phyloP scores from a whole-genome alignment of 2,329 filamentous ascomycete genomes.

The Amesomyces nigricolor region DNA sequence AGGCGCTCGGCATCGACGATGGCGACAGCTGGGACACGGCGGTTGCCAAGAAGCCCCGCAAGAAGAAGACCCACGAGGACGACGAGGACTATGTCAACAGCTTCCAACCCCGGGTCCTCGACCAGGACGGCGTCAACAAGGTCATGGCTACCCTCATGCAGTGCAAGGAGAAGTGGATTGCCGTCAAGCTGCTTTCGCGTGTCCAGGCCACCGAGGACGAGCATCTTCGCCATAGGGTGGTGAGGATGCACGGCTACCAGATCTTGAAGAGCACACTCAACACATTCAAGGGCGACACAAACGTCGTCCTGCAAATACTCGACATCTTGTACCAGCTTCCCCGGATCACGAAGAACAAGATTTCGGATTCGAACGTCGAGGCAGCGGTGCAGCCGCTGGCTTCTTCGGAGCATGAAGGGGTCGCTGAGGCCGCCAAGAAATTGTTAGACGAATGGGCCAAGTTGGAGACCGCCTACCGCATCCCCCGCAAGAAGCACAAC shows the following conservation, averaged over 20 bases:
- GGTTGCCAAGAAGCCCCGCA: conserved; percentile 82
- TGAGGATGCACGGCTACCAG: conserved; percentile 95
- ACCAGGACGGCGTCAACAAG: conserved; percentile 80
- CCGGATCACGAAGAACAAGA: conserved; percentile 91
- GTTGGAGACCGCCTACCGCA: conserved; percentile 84
- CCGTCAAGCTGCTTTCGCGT: conserved; percentile 84
- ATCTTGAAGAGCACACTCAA: conserved; percentile 83
- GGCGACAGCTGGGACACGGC: conserved; percentile 86
- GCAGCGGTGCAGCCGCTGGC: conserved; percentile 66
- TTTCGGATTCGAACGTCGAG: conserved; percentile 93
- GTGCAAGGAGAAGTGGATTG: conserved; percentile 99
- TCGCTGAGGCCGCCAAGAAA: conserved; percentile 63
- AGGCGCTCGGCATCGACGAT: conserved; percentile 92
- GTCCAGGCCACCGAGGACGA: conserved; percentile 86
- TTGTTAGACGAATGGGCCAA: conserved; percentile 84
- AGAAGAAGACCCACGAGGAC: conserved; percentile 86
- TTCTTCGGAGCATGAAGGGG: conserved; percentile 64
- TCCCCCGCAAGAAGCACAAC: conserved; percentile 82
- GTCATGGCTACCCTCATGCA: conserved; percentile 97
- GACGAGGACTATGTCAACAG: conserved; percentile 95
- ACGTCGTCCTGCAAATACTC: conserved; percentile 82
- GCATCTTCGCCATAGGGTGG: conserved; percentile 77
- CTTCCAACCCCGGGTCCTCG: conserved; percentile 70
- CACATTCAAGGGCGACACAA: conserved; percentile 82
- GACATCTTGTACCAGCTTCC: conserved; percentile 86